A percentile compares a stretch with the other conserved stretches of the same genome.
phyloP scores from a whole-genome alignment of 2,329 filamentous ascomycete genomes.

The Parastagonospora nodorum region DNA sequence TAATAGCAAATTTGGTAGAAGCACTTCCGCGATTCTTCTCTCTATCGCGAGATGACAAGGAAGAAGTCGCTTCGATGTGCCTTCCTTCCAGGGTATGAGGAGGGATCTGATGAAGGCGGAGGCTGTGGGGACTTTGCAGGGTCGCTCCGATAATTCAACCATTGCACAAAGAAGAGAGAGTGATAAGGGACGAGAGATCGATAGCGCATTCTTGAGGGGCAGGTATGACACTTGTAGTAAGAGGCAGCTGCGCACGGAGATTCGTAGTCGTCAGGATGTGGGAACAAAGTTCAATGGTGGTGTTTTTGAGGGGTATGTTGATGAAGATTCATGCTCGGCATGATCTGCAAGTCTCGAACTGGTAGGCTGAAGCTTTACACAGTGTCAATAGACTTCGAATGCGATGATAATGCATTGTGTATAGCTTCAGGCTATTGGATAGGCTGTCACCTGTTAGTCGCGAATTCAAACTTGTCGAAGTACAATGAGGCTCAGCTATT shows the following conservation, averaged over 20 bases:
- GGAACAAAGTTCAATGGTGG: constrained; percentile 45
- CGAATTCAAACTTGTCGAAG: too few species aligned
- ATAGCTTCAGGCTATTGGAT: background rate
- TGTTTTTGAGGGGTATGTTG: constrained; percentile 12
- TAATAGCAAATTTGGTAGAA: constrained; percentile 5
- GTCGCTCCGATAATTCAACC: constrained; percentile 6
- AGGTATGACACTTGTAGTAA: constrained; percentile 41
- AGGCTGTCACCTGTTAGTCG: background rate
- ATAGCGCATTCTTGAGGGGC: constrained; percentile 14
- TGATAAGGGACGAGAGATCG: constrained; percentile 8
- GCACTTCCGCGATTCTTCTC: constrained; percentile 54
- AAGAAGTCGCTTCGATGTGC: constrained; percentile 36
- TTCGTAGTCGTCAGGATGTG: constrained; percentile 38
- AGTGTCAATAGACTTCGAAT: background rate
- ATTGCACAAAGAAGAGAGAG: constrained; percentile 8
- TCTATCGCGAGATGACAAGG: constrained; percentile 7
- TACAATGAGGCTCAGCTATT: too few species aligned
- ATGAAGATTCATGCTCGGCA: constrained; percentile 1
- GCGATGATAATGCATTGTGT: background rate
- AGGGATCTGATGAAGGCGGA: constrained; percentile 22
- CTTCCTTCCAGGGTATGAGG: constrained; percentile 47
- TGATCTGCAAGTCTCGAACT: background rate
- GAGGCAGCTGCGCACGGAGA: constrained; percentile 48
- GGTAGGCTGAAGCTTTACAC: background rate
- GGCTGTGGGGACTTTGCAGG: constrained; percentile 8